A percentile compares a stretch with the other conserved stretches of the same genome.
Conservation (phyloP, 345 rosid genomes). For the Pugionium cornutum region DNA sequence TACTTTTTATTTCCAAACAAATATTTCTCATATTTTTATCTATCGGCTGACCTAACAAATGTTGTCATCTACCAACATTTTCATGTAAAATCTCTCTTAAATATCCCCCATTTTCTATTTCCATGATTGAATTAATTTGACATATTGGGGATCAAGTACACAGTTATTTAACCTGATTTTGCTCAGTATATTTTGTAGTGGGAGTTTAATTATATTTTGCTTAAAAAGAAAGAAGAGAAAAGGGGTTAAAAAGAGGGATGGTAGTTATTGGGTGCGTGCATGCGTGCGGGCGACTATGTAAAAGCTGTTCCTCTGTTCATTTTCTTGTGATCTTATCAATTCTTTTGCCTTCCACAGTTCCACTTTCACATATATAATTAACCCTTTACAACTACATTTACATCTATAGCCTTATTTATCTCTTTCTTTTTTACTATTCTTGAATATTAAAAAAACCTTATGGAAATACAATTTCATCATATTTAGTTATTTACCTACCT, state of each 20-base stretch:
- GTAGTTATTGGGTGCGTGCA: constrained; percentile 29
- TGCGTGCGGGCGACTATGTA: constrained; percentile 43
- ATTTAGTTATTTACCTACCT: background rate
- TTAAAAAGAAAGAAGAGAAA: background rate
- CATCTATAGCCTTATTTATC: background rate
- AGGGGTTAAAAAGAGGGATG: constrained; percentile 23
- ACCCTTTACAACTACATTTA: constrained; percentile 18
- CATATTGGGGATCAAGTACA: too few relatives aligned
- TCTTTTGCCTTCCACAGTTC: constrained; percentile 34
- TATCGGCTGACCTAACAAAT: too few relatives aligned
- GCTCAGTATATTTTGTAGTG: too few relatives aligned
- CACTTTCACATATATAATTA: constrained; percentile 14
- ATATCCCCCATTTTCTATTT: too few relatives aligned
- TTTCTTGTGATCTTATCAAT: constrained; percentile 35
- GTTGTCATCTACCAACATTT: too few relatives aligned
- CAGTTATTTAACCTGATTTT: too few relatives aligned
- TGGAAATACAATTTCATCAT: background rate
- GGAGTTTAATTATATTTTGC: constrained; percentile 3
- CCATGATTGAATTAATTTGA: too few relatives aligned
- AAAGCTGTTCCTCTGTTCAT: constrained; percentile 32
- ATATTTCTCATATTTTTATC: too few relatives aligned
- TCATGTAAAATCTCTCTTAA: too few relatives aligned
- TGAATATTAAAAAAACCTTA: background rate
- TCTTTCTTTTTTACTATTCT: constrained; percentile 2
- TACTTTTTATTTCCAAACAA: too few relatives aligned